Evolutionary conservation across 257 asterid species (phyloP).

Genomic region (Eucommia ulmoides): DNA sequence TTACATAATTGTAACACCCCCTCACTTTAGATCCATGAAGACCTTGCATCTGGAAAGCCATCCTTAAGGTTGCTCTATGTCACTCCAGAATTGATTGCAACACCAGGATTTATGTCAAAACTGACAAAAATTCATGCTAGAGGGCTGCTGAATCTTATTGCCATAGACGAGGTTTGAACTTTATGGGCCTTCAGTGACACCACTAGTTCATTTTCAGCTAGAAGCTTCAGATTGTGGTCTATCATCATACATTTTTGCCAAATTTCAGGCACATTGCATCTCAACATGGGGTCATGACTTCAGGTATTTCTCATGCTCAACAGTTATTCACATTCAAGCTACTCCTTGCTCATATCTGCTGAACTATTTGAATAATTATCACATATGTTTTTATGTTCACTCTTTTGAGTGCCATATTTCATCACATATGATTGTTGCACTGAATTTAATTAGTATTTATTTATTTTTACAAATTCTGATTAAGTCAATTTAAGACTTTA

Average conservation of each 20-base stretch:
- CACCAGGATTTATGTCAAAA: constrained; percentile 74
- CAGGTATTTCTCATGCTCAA: no score
- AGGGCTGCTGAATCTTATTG: constrained; percentile 76
- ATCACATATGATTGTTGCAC: no score
- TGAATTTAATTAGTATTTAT: no score
- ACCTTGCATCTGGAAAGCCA: constrained; percentile 86
- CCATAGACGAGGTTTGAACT: constrained; percentile 74
- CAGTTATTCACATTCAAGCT: no score
- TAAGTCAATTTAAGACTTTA: no score
- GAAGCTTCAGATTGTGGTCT: constrained; percentile 11
- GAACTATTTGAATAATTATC: no score
- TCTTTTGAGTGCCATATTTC: no score
- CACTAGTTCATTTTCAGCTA: constrained; percentile 5
- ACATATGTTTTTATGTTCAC: no score
- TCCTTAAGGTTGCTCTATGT: constrained; percentile 75
- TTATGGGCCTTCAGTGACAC: constrained; percentile 3
- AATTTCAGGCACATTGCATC: constrained; percentile 84
- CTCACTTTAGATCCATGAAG: constrained; percentile 55
- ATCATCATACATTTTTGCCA: constrained; percentile 9
- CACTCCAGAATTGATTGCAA: constrained; percentile 86
- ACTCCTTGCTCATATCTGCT: no score
- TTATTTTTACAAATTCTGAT: no score
- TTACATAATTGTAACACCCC: no score
- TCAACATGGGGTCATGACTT: constrained; percentile 99
- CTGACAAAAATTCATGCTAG: constrained; percentile 61